Conservation (phyloP, 1,284 basidiomycete species). For the Xerocomus minutiporus region DNA sequence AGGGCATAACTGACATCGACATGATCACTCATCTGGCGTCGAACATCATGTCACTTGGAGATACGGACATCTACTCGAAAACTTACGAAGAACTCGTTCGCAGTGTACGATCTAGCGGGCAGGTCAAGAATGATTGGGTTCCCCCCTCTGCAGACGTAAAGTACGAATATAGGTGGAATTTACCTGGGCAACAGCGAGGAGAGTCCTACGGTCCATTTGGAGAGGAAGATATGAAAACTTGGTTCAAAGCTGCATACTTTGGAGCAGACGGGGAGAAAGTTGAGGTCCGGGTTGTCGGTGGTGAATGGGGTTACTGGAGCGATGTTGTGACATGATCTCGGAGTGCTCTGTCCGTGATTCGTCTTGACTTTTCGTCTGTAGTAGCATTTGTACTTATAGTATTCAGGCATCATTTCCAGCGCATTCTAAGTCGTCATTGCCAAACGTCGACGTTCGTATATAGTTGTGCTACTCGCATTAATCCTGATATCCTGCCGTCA, state of each 20-base stretch:
- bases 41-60: slow-evolving; percentile 75
- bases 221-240: slow-evolving; percentile 69
- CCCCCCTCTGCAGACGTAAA: slow-evolving; percentile 71
- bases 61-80: slow-evolving; percentile 77
- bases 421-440: neutral
- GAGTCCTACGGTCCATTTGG: slow-evolving; percentile 72
- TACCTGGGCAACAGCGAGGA: slow-evolving; percentile 45
- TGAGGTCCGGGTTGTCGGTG: slow-evolving; percentile 55
- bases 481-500: slow-evolving; percentile 20
- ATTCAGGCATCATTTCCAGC: neutral
- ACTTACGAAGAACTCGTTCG: slow-evolving; percentile 81
- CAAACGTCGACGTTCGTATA: neutral
- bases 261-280: slow-evolving; percentile 70
- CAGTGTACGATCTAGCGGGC: slow-evolving; percentile 63
- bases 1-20: slow-evolving; percentile 59
- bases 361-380: neutral
- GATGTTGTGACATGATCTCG: slow-evolving; percentile 46
- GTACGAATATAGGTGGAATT: slow-evolving; percentile 78
- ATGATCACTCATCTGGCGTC: slow-evolving; percentile 78
- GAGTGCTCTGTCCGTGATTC: too few species aligned
- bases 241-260: slow-evolving; percentile 76
- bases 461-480: slow-evolving; percentile 15
- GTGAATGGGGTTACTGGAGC: slow-evolving; percentile 71
- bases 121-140: slow-evolving; percentile 63
- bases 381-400: slow-evolving; percentile 14